Percentiles rank a stretch among this genome's conserved stretches.
These are phyloP conservation scores for Dalechampia spathulata DNA, from an alignment of 441 rosid genomes.

Conservation along the genomic window DNA sequence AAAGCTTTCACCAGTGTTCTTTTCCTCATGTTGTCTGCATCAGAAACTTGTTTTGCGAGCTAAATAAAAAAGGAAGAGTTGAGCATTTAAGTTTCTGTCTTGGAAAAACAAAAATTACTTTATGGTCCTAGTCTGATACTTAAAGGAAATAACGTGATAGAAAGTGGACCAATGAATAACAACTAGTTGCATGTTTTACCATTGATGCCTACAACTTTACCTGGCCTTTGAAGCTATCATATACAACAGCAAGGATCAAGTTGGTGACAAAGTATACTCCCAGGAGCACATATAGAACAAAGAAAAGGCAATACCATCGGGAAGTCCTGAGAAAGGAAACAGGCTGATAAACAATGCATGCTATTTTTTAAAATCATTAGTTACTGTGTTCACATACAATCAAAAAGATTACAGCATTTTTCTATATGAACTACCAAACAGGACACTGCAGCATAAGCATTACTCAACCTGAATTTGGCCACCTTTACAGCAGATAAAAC, in stretches of 20 bases:
- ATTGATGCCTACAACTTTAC: slow-evolving; percentile 25
- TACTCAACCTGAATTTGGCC: background rate
- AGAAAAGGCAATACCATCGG: slow-evolving; percentile 82
- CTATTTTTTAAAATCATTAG: background rate
- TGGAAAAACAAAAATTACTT: background rate
- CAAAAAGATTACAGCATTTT: background rate
- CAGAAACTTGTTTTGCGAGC: slow-evolving; percentile 88
- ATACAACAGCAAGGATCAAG: slow-evolving; percentile 96
- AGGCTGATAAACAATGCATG: background rate
- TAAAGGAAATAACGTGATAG: slow-evolving; percentile 1
- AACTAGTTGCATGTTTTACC: slow-evolving; percentile 6
- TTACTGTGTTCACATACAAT: background rate
- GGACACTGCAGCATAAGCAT: slow-evolving; percentile 1
- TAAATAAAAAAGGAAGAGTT: slow-evolving; percentile 23
- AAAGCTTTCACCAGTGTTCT: slow-evolving; percentile 73
- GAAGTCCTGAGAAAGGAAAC: slow-evolving; percentile 52
- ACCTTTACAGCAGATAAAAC: background rate
- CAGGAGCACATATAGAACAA: slow-evolving; percentile 71
- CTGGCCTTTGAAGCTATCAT: slow-evolving; percentile 95
- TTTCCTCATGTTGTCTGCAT: slow-evolving; percentile 64
- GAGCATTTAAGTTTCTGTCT: slow-evolving; percentile 12
- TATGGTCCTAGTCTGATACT: background rate
- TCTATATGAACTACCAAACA: background rate
- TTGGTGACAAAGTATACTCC: slow-evolving; percentile 97
- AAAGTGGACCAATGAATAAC: background rate